Percentiles rank a stretch among this genome's conserved stretches.
Conservation (phyloP, 2,329 filamentous ascomycete genomes). For the Chalara sp. region DNA sequence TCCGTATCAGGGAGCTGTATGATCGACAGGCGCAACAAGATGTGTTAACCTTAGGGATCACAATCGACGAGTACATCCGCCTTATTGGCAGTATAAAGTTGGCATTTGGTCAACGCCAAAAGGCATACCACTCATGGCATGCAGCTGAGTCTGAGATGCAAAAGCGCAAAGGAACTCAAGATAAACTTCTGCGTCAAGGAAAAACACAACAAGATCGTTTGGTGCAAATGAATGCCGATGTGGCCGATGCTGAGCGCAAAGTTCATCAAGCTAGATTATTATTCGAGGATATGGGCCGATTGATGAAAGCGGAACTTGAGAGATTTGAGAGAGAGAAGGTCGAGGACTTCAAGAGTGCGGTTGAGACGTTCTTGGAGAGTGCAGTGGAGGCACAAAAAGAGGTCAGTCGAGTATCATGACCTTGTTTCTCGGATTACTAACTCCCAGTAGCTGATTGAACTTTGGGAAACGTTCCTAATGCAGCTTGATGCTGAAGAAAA, state of each 20-base stretch:
- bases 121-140: constrained; percentile 94
- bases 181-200: constrained; percentile 91
- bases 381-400: constrained; percentile 98
- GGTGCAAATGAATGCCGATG: constrained; percentile 86
- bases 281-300: constrained; percentile 94
- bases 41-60: constrained; percentile 90
- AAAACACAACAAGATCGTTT: constrained; percentile 93
- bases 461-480: constrained; percentile 98
- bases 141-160: constrained; percentile 80
- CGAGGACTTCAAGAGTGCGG: constrained; percentile 96
- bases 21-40: constrained; percentile 96
- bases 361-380: constrained; percentile 95
- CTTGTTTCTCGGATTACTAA: neutral
- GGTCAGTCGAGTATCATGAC: constrained; percentile 44
- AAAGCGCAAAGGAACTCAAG: constrained; percentile 83
- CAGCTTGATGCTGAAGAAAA: constrained; percentile 93
- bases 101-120: constrained; percentile 86
- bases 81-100: constrained; percentile 93
- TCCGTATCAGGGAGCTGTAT: constrained; percentile 91
- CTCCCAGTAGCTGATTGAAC: constrained; percentile 56
- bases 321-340: constrained; percentile 96
- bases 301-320: constrained; percentile 88
- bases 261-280: constrained; percentile 83
- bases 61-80: constrained; percentile 96
- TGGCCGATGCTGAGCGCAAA: constrained; percentile 88